A percentile compares a stretch with the other conserved stretches of the same genome.
These are phyloP conservation scores for Furcasterigmium sp. DNA, from an alignment of 2,329 filamentous ascomycete species.

Conservation along the genomic window DNA sequence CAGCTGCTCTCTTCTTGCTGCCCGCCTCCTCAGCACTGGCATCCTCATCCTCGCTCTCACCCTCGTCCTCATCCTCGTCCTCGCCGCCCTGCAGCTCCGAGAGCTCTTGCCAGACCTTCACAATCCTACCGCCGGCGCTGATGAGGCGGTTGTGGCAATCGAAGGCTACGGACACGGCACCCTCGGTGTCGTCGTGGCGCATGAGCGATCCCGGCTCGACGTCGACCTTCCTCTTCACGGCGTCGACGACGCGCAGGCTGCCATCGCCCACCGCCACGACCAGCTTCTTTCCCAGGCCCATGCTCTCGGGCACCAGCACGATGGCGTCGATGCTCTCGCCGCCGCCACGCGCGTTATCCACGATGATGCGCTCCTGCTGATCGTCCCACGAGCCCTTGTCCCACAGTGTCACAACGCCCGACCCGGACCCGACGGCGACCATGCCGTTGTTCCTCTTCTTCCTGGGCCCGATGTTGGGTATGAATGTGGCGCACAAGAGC, in stretches of 20 bases:
- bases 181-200: slow-evolving; percentile 80
- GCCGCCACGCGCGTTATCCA: slow-evolving; percentile 57
- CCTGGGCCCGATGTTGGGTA: slow-evolving; percentile 70
- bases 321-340: slow-evolving; percentile 81
- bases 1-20: slow-evolving; percentile 40
- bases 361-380: slow-evolving; percentile 81
- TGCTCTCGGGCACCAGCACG: slow-evolving; percentile 62
- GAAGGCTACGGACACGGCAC: slow-evolving; percentile 75
- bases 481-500: slow-evolving; percentile 73
- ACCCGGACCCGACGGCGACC: slow-evolving; percentile 68
- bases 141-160: slow-evolving; percentile 84
- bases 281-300: slow-evolving; percentile 67
- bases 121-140: slow-evolving; percentile 75
- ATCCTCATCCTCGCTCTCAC: slow-evolving; percentile 31
- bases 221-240: slow-evolving; percentile 68
- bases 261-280: slow-evolving; percentile 81
- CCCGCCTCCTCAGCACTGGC: slow-evolving; percentile 38
- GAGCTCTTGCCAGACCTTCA: slow-evolving; percentile 92
- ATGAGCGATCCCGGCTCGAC: slow-evolving; percentile 43
- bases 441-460: slow-evolving; percentile 64
- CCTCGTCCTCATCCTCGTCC: slow-evolving; percentile 43
- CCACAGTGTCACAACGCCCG: slow-evolving; percentile 86
- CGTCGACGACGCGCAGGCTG: slow-evolving; percentile 67
- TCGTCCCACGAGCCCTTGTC: slow-evolving; percentile 94
- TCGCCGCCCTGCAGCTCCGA: slow-evolving; percentile 41